phyloP scores from a whole-genome alignment of 2,329 filamentous ascomycete genomes.

The Elsinoe ampelina region DNA sequence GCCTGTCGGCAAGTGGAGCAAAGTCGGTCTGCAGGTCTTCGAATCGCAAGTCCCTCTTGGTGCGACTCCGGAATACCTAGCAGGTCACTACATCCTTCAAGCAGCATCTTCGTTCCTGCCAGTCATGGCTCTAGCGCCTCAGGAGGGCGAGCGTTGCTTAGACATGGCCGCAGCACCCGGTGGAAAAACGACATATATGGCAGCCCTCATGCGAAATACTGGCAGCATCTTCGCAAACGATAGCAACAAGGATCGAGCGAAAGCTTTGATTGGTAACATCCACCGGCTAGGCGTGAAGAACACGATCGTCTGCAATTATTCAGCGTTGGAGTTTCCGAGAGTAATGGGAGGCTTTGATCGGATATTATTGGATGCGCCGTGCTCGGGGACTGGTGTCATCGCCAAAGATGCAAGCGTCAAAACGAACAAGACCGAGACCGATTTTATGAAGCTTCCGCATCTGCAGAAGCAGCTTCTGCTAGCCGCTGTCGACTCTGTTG shows the following conservation, averaged over 20 bases:
- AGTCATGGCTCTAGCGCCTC: slow-evolving; percentile 92
- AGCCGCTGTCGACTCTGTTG: slow-evolving; percentile 87
- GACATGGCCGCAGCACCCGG: slow-evolving; percentile 94
- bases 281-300: slow-evolving; percentile 91
- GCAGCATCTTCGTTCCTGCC: slow-evolving; percentile 94
- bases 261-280: slow-evolving; percentile 96
- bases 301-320: slow-evolving; percentile 90
- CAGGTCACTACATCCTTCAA: slow-evolving; percentile 95
- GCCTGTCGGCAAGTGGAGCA: slow-evolving; percentile 96
- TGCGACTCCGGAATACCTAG: slow-evolving; percentile 94
- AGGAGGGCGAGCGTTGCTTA: slow-evolving; percentile 82
- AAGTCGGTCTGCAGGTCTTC: slow-evolving; percentile 94
- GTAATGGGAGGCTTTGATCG: slow-evolving; percentile 95
- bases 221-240: slow-evolving; percentile 95
- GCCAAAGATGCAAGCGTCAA: slow-evolving; percentile 95
- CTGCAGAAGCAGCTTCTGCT: slow-evolving; percentile 90
- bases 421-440: slow-evolving; percentile 93
- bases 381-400: slow-evolving; percentile 94
- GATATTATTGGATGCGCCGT: slow-evolving; percentile 87
- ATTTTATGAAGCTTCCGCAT: slow-evolving; percentile 89
- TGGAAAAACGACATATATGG: slow-evolving; percentile 92
- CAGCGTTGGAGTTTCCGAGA: slow-evolving; percentile 85
- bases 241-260: slow-evolving; percentile 83
- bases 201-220: slow-evolving; percentile 97
- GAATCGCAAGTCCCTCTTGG: slow-evolving; percentile 79